phyloP scores from a whole-genome alignment of 2,329 filamentous ascomycete genomes.

The Colletotrichum australisinense region DNA sequence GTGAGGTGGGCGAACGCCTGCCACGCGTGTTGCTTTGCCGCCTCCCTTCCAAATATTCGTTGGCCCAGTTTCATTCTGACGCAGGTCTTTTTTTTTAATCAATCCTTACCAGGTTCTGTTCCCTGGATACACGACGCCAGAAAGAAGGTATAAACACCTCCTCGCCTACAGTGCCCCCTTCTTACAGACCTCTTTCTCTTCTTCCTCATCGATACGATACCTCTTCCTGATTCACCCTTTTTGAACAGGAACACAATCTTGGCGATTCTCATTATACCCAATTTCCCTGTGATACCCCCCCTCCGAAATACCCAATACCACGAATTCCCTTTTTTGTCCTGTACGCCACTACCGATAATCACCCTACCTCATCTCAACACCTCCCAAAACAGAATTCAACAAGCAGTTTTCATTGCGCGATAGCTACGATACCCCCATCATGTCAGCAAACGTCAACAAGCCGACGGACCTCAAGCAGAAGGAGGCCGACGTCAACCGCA shows the following conservation, averaged over 20 bases:
- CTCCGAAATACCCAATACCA: constrained; percentile 6
- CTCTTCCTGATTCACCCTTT: constrained; percentile 23
- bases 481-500: constrained; percentile 89
- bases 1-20: constrained; percentile 3
- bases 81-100: background rate
- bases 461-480: constrained; percentile 80
- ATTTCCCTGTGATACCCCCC: constrained; percentile 33
- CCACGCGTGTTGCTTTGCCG: constrained; percentile 3
- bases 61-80: constrained; percentile 25
- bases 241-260: constrained; percentile 24
- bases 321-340: constrained; percentile 4
- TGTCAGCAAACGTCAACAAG: constrained; percentile 71
- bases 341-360: constrained; percentile 17
- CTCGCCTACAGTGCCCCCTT: background rate
- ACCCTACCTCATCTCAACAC: background rate
- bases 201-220: constrained; percentile 25
- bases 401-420: background rate
- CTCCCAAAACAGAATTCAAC: background rate
- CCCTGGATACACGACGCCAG: constrained; percentile 1
- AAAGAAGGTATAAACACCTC: constrained; percentile 29
- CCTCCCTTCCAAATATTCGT: constrained; percentile 13
- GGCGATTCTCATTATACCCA: constrained; percentile 33
- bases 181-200: background rate
- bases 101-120: background rate
- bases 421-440: constrained; percentile 37